Conservation (phyloP, 2,329 filamentous ascomycete species). For the Colletotrichum salicis region DNA sequence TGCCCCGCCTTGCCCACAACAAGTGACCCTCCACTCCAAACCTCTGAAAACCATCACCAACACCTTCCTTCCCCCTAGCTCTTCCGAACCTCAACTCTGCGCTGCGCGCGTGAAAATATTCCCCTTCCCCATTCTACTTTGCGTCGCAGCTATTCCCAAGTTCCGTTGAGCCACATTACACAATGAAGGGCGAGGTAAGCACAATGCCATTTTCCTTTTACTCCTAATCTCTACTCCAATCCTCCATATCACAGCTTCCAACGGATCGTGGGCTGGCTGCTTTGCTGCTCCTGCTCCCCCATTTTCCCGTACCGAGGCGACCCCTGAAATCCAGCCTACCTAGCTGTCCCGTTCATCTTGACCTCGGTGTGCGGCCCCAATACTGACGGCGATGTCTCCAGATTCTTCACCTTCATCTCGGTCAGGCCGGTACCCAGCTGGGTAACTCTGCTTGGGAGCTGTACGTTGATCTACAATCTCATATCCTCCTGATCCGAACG, state of each 20-base stretch:
- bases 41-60: slow-evolving; percentile 48
- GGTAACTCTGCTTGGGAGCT: slow-evolving; percentile 82
- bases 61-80: slow-evolving; percentile 41
- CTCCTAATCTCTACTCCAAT: slow-evolving; percentile 13
- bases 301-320: slow-evolving; percentile 16
- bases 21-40: slow-evolving; percentile 39
- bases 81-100: slow-evolving; percentile 42
- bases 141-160: slow-evolving; percentile 37
- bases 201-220: not conserved
- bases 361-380: slow-evolving; percentile 16
- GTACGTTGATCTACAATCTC: slow-evolving; percentile 57
- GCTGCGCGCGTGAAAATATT: slow-evolving; percentile 49
- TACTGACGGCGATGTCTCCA: slow-evolving; percentile 41
- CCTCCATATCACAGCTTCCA: not conserved
- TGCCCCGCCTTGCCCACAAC: slow-evolving; percentile 44
- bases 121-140: slow-evolving; percentile 37
- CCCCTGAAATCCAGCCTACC: slow-evolving; percentile 22
- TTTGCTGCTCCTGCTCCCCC: not conserved
- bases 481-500: slow-evolving; percentile 23
- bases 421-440: slow-evolving; percentile 78
- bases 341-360: slow-evolving; percentile 6
- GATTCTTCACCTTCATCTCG: slow-evolving; percentile 73
- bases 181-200: slow-evolving; percentile 69
- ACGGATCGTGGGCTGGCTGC: slow-evolving; percentile 24
- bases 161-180: slow-evolving; percentile 43